phyloP scores from a whole-genome alignment of 164 flowering plant genomes.

The Vitis labrusca region DNA sequence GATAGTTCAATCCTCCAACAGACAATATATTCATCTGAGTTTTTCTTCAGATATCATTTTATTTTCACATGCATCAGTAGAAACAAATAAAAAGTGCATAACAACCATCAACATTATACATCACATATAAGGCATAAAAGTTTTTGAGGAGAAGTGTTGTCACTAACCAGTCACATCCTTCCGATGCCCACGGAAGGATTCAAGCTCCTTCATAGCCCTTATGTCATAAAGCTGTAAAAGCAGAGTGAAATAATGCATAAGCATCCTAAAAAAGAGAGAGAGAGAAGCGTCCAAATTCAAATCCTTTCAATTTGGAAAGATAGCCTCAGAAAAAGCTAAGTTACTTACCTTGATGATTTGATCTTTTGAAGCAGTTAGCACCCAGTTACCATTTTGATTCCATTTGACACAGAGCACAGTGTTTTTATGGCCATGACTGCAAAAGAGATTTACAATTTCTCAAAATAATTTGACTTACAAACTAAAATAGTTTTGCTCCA shows the following conservation, averaged over 20 bases:
- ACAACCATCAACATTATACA: background rate
- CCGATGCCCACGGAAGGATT: conserved; percentile 95
- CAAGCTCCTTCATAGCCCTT: conserved; percentile 97
- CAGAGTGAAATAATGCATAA: background rate
- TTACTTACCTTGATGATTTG: conserved; percentile 85
- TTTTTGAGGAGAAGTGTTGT: conserved; percentile 8
- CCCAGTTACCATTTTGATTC: conserved; percentile 99
- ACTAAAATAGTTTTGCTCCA: background rate
- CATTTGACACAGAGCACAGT: conserved; percentile 91
- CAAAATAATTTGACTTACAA: conserved; percentile 2
- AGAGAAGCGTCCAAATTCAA: background rate
- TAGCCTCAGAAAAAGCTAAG: background rate
- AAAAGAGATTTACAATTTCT: conserved; percentile 20
- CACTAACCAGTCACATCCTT: conserved; percentile 95
- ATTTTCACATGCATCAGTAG: background rate
- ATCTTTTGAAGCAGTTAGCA: conserved; percentile 95
- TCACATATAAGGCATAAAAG: background rate
- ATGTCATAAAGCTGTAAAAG: conserved; percentile 92
- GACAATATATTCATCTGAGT: too few relatives aligned
- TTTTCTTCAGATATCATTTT: too few relatives aligned
- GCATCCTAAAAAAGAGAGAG: background rate
- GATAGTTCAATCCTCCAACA: too few relatives aligned
- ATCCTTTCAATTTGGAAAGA: background rate
- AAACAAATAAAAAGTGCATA: background rate
- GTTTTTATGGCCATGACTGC: conserved; percentile 98